A percentile compares a stretch with the other conserved stretches of the same genome.
Conservation (phyloP, 768 basidiomycete genomes). For the Crepidotus variabilis region DNA sequence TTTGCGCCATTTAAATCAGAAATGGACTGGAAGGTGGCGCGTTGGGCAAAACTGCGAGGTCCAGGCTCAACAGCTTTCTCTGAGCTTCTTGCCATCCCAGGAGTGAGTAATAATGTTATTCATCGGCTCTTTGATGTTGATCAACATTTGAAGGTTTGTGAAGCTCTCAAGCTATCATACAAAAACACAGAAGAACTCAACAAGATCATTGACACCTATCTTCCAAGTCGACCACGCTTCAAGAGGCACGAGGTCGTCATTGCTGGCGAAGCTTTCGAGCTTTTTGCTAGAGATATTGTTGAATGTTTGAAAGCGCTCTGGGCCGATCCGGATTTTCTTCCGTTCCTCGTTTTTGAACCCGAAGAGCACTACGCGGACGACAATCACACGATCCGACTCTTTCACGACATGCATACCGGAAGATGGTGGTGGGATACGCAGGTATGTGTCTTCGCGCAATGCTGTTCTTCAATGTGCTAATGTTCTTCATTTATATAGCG, state of each 20-base stretch:
- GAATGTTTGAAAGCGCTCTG: conserved; percentile 31
- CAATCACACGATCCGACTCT: conserved; percentile 18
- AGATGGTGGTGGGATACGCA: conserved; percentile 49
- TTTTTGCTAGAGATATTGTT: conserved; percentile 28
- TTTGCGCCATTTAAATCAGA: conserved; percentile 27
- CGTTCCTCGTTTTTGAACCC: conserved; percentile 28
- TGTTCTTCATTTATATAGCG: too few species aligned
- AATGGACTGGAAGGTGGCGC: conserved; percentile 34
- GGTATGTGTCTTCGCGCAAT: conserved; percentile 18
- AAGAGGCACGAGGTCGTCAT: conserved; percentile 19
- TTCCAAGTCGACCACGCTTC: conserved; percentile 23
- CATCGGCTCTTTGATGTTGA: too few species aligned
- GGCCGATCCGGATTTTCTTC: too few species aligned
- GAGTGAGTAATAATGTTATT: conserved; percentile 24
- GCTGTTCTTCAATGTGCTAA: too few species aligned
- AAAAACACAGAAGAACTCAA: conserved; percentile 19
- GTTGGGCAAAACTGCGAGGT: conserved; percentile 35
- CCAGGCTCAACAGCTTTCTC: conserved; percentile 31
- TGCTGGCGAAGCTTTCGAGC: conserved; percentile 22
- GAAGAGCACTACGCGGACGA: conserved; percentile 31
- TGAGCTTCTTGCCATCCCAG: conserved; percentile 33
- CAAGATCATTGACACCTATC: conserved; percentile 18
- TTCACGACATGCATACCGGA: conserved; percentile 41
- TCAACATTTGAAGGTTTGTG: conserved; percentile 18
- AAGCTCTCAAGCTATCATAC: conserved; percentile 20